Percentiles rank a stretch among this genome's conserved stretches.
These are phyloP conservation scores for Debaryomyces singareniensis DNA, from an alignment of 1,139 yeast species.

Conservation along the genomic window DNA sequence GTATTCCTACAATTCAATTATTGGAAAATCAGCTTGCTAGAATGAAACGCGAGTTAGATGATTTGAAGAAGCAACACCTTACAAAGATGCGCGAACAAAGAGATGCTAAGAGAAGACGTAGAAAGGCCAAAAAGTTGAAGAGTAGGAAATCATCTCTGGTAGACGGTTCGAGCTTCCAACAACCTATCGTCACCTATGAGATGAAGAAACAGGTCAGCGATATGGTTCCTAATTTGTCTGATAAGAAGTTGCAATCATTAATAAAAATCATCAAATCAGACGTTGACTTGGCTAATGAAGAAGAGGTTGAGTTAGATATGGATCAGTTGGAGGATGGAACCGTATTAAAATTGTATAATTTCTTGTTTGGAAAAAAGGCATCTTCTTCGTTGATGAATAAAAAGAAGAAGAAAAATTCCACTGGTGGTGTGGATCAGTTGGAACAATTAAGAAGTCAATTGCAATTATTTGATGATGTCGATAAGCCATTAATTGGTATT, in stretches of 20 bases:
- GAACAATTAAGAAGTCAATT: slow-evolving; percentile 80
- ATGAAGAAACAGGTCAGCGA: slow-evolving; percentile 95
- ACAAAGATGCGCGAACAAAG: slow-evolving; percentile 52
- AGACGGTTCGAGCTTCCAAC: slow-evolving; percentile 6
- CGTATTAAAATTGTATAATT: slow-evolving; percentile 74
- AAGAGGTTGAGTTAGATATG: slow-evolving; percentile 87
- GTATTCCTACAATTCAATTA: slow-evolving; percentile 79
- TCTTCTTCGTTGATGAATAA: slow-evolving; percentile 28
- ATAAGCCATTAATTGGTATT: slow-evolving; percentile 16
- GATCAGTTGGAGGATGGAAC: slow-evolving; percentile 87
- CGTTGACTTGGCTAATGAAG: slow-evolving; percentile 74
- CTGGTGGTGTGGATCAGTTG: slow-evolving; percentile 70
- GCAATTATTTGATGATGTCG: slow-evolving; percentile 62
- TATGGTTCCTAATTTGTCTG: slow-evolving; percentile 71
- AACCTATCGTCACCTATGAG: slow-evolving; percentile 71
- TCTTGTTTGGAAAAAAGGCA: slow-evolving; percentile 57
- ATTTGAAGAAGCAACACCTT: slow-evolving; percentile 62
- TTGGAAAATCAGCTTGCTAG: slow-evolving; percentile 79
- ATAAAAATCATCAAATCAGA: slow-evolving; percentile 82
- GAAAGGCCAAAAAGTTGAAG: slow-evolving; percentile 29
- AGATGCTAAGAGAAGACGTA: slow-evolving; percentile 42
- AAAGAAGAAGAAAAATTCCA: slow-evolving; percentile 54
- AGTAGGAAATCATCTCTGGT: slow-evolving; percentile 10
- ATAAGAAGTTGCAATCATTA: slow-evolving; percentile 77
- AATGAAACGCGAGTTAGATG: slow-evolving; percentile 80